Evolutionary conservation across 345 rosid genomes (phyloP), one percentile per base, ranked within the genome.

Genomic region (Eucalyptus cloeziana): DNA sequence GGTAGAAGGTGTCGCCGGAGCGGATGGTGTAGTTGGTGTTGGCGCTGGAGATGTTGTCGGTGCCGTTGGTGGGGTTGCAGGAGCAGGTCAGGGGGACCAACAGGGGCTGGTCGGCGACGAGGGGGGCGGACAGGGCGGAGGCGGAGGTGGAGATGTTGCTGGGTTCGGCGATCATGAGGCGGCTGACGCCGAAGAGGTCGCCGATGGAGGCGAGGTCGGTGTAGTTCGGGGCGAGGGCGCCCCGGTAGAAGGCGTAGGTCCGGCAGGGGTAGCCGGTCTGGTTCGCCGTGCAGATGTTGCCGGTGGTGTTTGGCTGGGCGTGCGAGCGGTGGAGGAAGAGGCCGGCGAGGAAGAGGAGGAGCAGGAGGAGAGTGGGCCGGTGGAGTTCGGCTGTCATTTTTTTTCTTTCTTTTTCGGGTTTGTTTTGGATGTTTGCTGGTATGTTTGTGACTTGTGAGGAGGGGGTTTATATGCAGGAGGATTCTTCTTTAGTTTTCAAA

Each of bases 101-200:
- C 49, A 96, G 95, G 37, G 93, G 91, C 90, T 96, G 96, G 71
- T 71, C 45, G 22, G 92, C 89, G 64, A 89, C 31, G 27, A 96
- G 94, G 40, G 95, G 89, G 10, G 95, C 87, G 17, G 96, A 40
- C 49, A 87, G 25, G 85, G 37, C 51, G 8, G 94, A 89, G 87
- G 93, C 90, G 50, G 94, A 92, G 87, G 93, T 89, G 43, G 97
- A 92, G 85, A 96, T 93, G 90, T 96, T 96, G 89, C 95, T 95
- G 14, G 96, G 94, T 15, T 93, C 88, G 30, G 96, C 90, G 58
- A 96, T 93, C 96, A 93, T 93, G 50, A 86, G 93, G 76, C 95
- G 93, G 91, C 96, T 96, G 86, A 92, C 92, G 9, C 92, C 90
- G 90, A 96, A 96, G 86, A 96, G 96, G 86, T 96, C 96, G 16